Evolutionary conservation across 2,329 filamentous ascomycete species (phyloP), one percentile per base, ranked within the genome.

Genomic region (Byssochlamys sp.): DNA sequence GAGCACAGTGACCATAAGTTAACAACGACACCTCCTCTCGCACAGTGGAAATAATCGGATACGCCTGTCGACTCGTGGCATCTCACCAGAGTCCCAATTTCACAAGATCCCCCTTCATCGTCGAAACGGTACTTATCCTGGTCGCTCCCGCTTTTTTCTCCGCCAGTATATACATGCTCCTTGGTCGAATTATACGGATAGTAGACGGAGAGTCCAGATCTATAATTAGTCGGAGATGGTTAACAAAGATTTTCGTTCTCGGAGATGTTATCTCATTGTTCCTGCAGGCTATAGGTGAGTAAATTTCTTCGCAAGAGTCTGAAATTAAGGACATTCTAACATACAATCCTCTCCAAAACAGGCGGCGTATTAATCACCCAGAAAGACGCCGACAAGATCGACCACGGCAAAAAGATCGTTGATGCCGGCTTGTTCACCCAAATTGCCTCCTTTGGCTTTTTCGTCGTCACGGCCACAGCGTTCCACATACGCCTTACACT

Each of bases 381-480:
- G 24, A 54, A 48, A 14, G 48, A 35, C 28, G 25, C 29, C 12
- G 33, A 54, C 31, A 48, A 12, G 10, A 50, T 56, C 12, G 24
- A 56, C 2, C 26, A n/a, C 10, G 59, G 51, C 2, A 58, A 61
- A 54, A 57, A 53, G n/a, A 71, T 84, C 57, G 76, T 85, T 27
- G 65, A 84, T 3, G 77, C 60, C 0, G 82, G 83, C 1, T 69
- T 86, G 2, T 67, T 81, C 50, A 65, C 83, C 19, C 83, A 86
- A 63, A 74, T 85, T 50, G 51, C 80, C 52, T 74, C 80, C 55
- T 84, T 85, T 58, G 75, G 72, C 27, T 66, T 83, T 48, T 85
- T 85, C 63, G 67, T 80, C 50, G 58, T 75, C 9, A 75, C 76
- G 4, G 74, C 80, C 0, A 59, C 73, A 1, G 55, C 78, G 0